phyloP scores from a whole-genome alignment of 352 stramenopile genomes.

The Globisporangium ultimum region DNA sequence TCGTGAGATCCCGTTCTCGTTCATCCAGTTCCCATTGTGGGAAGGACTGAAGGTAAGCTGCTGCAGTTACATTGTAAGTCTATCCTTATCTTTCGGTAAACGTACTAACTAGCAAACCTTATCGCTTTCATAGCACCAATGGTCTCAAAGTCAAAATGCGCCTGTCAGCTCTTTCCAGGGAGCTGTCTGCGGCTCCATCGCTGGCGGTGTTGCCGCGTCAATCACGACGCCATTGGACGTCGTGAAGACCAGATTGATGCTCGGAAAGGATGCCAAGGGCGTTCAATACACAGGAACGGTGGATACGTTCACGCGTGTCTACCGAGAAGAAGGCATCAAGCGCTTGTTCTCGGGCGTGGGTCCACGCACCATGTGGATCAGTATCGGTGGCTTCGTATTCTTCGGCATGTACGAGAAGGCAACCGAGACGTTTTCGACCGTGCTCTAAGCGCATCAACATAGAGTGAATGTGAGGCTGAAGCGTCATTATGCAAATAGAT shows the following conservation, averaged over 20 bases:
- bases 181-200: slow-evolving; percentile 93
- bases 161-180: slow-evolving; percentile 90
- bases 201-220: slow-evolving; percentile 93
- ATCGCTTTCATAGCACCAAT: slow-evolving; percentile 51
- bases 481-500: too few relatives aligned
- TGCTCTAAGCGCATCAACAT: slow-evolving; percentile 33
- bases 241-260: slow-evolving; percentile 98
- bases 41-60: slow-evolving; percentile 94
- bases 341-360: slow-evolving; percentile 94
- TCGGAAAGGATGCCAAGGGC: slow-evolving; percentile 93
- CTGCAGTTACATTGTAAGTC: too few relatives aligned
- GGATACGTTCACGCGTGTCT: slow-evolving; percentile 90
- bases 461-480: slow-evolving; percentile 3
- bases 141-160: slow-evolving; percentile 67
- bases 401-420: slow-evolving; percentile 98
- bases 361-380: slow-evolving; percentile 98
- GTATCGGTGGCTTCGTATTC: slow-evolving; percentile 99
- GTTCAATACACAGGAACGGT: slow-evolving; percentile 89
- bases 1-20: slow-evolving; percentile 98
- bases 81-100: too few relatives aligned
- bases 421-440: slow-evolving; percentile 59
- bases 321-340: slow-evolving; percentile 87
- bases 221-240: slow-evolving; percentile 99
- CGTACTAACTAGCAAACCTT: neutral
- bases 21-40: slow-evolving; percentile 99